Conservation (phyloP, 164 flowering plant species). For the Umbilicus rupestris region DNA sequence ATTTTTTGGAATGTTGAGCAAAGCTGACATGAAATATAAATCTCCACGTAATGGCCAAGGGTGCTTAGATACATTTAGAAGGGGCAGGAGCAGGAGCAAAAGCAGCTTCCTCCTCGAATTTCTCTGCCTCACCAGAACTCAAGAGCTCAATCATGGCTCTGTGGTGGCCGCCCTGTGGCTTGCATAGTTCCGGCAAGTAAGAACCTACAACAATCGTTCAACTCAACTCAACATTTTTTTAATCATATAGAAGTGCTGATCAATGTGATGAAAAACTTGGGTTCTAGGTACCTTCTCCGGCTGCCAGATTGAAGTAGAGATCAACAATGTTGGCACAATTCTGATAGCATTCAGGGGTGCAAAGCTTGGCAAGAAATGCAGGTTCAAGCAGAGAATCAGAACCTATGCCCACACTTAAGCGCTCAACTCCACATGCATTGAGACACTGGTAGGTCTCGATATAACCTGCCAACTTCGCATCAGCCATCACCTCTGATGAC, state of each 20-base stretch:
- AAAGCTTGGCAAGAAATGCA: constrained; percentile 24
- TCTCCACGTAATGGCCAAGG: neutral
- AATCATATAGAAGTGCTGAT: neutral
- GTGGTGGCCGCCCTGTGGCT: neutral
- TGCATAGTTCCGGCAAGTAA: constrained; percentile 4
- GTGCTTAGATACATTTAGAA: neutral
- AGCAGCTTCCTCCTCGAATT: neutral
- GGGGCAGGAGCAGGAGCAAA: constrained; percentile 3
- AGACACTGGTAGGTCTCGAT: constrained; percentile 36
- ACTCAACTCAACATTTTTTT: neutral
- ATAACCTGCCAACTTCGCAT: constrained; percentile 15
- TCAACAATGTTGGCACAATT: constrained; percentile 34
- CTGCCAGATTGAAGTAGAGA: constrained; percentile 26
- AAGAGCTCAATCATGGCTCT: neutral
- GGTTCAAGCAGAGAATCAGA: constrained; percentile 36
- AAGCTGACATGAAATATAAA: neutral
- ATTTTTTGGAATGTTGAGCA: neutral
- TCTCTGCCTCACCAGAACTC: neutral
- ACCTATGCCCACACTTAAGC: constrained; percentile 29
- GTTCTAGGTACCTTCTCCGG: constrained; percentile 21
- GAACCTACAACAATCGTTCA: neutral
- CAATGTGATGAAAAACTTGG: neutral
- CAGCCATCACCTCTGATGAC: constrained; percentile 30
- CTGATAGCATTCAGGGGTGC: constrained; percentile 30
- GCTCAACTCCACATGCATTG: constrained; percentile 28